Conservation (phyloP, 2,329 filamentous ascomycete genomes). For the Pseudohalonectria lignicola region DNA sequence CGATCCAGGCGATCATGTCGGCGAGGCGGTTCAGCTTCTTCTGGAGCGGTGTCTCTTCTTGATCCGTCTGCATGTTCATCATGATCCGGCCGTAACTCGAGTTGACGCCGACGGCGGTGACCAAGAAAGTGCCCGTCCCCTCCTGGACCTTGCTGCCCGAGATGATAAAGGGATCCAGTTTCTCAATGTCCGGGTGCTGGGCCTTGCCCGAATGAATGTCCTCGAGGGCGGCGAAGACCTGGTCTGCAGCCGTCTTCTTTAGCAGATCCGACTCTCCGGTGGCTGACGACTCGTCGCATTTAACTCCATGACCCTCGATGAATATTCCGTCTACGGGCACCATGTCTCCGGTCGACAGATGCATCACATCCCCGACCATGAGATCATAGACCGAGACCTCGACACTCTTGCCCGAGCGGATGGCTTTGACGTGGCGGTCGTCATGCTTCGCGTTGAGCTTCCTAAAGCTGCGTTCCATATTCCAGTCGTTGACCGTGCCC, state of each 20-base stretch:
- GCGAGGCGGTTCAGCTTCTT: conserved; percentile 36
- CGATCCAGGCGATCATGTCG: conserved; percentile 31
- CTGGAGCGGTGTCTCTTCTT: conserved; percentile 42
- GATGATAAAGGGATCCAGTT: conserved; percentile 56
- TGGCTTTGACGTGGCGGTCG: conserved; percentile 49
- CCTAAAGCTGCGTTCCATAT: conserved; percentile 13
- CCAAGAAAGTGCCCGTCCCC: conserved; percentile 41
- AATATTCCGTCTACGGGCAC: conserved; percentile 57
- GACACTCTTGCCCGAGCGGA: conserved; percentile 51
- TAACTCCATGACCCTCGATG: conserved; percentile 51
- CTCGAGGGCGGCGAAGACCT: conserved; percentile 44
- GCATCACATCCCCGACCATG: conserved; percentile 53
- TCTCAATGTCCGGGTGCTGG: conserved; percentile 13
- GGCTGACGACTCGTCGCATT: conserved; percentile 59
- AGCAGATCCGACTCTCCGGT: conserved; percentile 62
- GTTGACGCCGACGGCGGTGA: conserved; percentile 44
- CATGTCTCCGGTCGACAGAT: conserved; percentile 57
- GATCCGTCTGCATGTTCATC: conserved; percentile 40
- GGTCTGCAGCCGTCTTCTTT: conserved; percentile 48
- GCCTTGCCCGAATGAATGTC: conserved; percentile 23
- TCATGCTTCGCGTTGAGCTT: conserved; percentile 32
- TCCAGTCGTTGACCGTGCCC: conserved; percentile 50
- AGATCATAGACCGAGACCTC: conserved; percentile 53
- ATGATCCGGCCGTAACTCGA: conserved; percentile 43
- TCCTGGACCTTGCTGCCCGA: conserved; percentile 44